Evolutionary conservation across 768 basidiomycete species (phyloP).

Genomic region (Psilocybe cubensis): DNA sequence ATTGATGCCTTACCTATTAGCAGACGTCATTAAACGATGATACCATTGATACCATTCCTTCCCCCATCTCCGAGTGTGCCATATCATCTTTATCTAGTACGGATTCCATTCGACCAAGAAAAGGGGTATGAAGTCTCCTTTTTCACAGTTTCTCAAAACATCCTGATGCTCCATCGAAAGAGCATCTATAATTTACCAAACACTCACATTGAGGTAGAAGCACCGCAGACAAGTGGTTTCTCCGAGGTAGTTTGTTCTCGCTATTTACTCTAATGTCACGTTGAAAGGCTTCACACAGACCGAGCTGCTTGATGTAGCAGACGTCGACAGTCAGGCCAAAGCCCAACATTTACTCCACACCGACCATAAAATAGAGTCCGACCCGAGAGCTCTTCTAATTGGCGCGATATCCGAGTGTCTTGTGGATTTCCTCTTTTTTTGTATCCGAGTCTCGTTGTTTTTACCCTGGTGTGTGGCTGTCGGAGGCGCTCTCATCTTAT

Average conservation of each 20-base stretch:
- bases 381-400: not conserved
- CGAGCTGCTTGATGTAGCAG: not conserved
- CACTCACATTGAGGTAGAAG: slow-evolving; percentile 25
- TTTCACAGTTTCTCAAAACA: not conserved
- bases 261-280: not conserved
- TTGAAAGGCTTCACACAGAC: not conserved
- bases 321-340: not conserved
- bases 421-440: slow-evolving; percentile 17
- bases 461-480: slow-evolving; percentile 50
- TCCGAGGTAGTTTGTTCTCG: not conserved
- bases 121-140: slow-evolving; percentile 13
- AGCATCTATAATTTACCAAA: slow-evolving; percentile 34
- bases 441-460: slow-evolving; percentile 35
- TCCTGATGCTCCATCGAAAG: slow-evolving; percentile 11
- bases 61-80: not conserved
- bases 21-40: not conserved
- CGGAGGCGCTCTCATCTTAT: slow-evolving; percentile 44
- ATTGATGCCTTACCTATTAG: not conserved
- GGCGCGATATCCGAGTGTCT: slow-evolving; percentile 10
- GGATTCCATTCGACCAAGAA: slow-evolving; percentile 12
- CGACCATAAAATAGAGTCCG: not conserved
- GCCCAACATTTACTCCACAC: not conserved
- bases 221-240: slow-evolving; percentile 3
- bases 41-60: not conserved
- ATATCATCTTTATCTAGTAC: slow-evolving; percentile 12